A percentile compares a stretch with the other conserved stretches of the same genome.
These are phyloP conservation scores for Casuarina glauca DNA, from an alignment of 306 rosid genomes.

Conservation along the genomic window DNA sequence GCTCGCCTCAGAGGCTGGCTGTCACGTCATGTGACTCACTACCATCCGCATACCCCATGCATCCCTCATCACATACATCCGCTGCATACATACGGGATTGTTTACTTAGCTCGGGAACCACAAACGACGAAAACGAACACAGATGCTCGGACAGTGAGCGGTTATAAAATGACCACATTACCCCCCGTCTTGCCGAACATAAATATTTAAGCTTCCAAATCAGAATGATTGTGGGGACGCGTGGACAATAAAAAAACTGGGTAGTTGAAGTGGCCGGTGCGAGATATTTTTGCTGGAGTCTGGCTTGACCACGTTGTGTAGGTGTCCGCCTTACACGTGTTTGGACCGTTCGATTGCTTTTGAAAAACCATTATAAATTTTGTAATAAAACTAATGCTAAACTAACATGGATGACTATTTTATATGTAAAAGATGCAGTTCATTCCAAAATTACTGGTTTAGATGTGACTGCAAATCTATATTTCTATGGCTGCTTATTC, in stretches of 20 bases:
- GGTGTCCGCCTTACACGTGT: neutral
- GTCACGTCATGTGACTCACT: constrained; percentile 36
- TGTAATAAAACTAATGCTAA: too few relatives aligned
- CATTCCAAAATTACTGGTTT: too few relatives aligned
- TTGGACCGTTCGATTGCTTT: neutral
- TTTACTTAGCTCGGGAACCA: neutral
- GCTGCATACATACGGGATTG: neutral
- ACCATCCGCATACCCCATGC: constrained; percentile 12
- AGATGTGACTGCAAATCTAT: too few relatives aligned
- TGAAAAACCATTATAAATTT: too few relatives aligned
- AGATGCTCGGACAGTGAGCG: neutral
- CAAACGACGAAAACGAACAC: neutral
- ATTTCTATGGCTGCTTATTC: too few relatives aligned
- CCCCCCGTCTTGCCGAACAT: constrained; percentile 5
- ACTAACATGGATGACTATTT: too few relatives aligned
- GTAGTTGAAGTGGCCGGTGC: neutral
- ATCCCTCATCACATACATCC: neutral
- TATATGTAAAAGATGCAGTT: too few relatives aligned
- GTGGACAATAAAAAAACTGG: constrained; percentile 18
- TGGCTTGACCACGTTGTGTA: neutral
- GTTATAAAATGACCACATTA: neutral
- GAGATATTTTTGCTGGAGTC: constrained; percentile 36
- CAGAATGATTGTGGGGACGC: constrained; percentile 27
- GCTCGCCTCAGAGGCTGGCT: constrained; percentile 34
- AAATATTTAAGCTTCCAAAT: neutral